These are phyloP conservation scores for Claviceps cyperi DNA, from an alignment of 2,329 filamentous ascomycete genomes.

Conservation along the genomic window DNA sequence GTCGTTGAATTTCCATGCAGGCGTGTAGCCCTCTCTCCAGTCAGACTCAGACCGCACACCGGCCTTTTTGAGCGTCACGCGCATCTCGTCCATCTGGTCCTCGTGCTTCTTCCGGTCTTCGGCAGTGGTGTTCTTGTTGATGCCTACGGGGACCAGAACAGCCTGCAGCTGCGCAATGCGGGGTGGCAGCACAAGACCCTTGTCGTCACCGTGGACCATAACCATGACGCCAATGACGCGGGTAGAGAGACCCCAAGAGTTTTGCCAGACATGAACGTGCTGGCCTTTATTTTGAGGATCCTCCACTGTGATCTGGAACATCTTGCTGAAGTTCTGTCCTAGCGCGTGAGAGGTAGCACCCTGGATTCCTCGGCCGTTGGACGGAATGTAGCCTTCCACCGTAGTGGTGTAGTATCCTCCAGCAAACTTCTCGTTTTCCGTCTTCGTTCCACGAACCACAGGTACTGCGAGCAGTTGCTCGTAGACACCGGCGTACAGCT, in stretches of 20 bases:
- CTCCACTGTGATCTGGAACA: slow-evolving; percentile 97
- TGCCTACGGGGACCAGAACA: slow-evolving; percentile 80
- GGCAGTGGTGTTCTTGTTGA: slow-evolving; percentile 73
- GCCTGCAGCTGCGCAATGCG: slow-evolving; percentile 76
- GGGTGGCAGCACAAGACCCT: slow-evolving; percentile 85
- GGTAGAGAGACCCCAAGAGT: slow-evolving; percentile 96
- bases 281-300: slow-evolving; percentile 71
- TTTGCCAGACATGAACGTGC: slow-evolving; percentile 88
- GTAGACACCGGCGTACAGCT: slow-evolving; percentile 84
- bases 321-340: slow-evolving; percentile 97
- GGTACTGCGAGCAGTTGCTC: slow-evolving; percentile 88
- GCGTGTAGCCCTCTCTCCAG: slow-evolving; percentile 78
- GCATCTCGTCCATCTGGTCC: slow-evolving; percentile 59
- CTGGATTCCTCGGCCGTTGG: slow-evolving; percentile 92
- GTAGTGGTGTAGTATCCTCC: slow-evolving; percentile 95
- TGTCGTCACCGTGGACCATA: slow-evolving; percentile 94
- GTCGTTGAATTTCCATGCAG: slow-evolving; percentile 97
- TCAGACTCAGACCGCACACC: slow-evolving; percentile 71
- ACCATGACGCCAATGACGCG: slow-evolving; percentile 98
- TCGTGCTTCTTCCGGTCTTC: slow-evolving; percentile 67
- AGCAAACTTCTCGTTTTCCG: slow-evolving; percentile 95
- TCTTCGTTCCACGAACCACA: slow-evolving; percentile 87
- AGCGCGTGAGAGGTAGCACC: slow-evolving; percentile 88
- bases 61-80: slow-evolving; percentile 51
- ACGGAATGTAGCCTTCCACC: slow-evolving; percentile 90